phyloP scores from a whole-genome alignment of 768 basidiomycete genomes.

The Gloeophyllum trabeum region DNA sequence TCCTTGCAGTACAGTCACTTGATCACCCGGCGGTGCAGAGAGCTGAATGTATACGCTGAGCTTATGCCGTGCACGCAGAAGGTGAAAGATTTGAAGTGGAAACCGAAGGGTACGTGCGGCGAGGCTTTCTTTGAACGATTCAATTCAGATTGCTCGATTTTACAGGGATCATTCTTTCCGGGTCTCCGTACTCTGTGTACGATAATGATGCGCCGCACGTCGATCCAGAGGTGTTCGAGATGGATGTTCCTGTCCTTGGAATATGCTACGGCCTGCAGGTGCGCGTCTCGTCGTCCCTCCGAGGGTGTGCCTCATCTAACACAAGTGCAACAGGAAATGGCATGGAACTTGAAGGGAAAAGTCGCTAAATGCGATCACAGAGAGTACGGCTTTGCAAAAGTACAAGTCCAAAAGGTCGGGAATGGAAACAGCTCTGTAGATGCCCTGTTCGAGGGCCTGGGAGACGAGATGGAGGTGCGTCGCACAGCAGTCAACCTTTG shows the following conservation, averaged over 20 bases:
- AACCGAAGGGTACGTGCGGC: conserved; percentile 84
- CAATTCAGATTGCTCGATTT: too few species aligned
- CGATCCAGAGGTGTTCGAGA: conserved; percentile 81
- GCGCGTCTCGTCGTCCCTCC: conserved; percentile 6
- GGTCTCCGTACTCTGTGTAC: conserved; percentile 97
- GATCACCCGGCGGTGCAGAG: conserved; percentile 95
- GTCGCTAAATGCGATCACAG: conserved; percentile 83
- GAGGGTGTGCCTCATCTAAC: background rate
- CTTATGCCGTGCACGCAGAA: conserved; percentile 93
- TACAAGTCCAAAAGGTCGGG: conserved; percentile 60
- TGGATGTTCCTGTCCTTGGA: conserved; percentile 86
- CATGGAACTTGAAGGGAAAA: conserved; percentile 75
- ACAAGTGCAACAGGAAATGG: conserved; percentile 63
- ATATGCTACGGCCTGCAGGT: conserved; percentile 98
- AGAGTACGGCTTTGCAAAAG: conserved; percentile 88
- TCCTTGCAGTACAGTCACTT: conserved; percentile 81
- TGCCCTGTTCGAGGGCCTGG: conserved; percentile 75
- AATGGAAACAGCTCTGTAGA: conserved; percentile 39
- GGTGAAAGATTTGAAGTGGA: conserved; percentile 80
- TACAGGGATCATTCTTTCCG: conserved; percentile 94
- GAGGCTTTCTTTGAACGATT: too few species aligned
- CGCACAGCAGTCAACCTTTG: conserved; percentile 2
- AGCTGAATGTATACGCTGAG: conserved; percentile 95
- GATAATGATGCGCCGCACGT: conserved; percentile 88
- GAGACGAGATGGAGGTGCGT: conserved; percentile 79